Base-by-base conservation (phyloP, 129 eudicot species). In the Calendula officinalis region DNA sequence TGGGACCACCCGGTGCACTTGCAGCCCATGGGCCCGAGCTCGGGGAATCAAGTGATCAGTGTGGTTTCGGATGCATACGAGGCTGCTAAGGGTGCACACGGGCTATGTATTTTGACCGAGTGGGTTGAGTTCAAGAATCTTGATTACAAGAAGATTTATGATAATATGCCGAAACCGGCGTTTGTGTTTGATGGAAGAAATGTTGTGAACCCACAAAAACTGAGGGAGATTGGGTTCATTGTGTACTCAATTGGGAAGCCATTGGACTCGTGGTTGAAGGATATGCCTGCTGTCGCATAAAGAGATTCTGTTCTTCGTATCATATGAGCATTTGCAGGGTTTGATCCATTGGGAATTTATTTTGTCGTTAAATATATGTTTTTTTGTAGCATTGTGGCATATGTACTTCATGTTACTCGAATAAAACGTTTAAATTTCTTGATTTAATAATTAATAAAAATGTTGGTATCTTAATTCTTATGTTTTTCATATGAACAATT, bases 1-100 rank as follows among this genome's bases (percentile, higher is more conserved):
- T 87, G 95, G 90, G 95, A 87, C 72, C 95, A 84, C 46, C 91
- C 95, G 2, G 75, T 75, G 58, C 95, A 86, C 69, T 81, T 86
- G 10, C 95, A 86, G 44, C 95, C 84, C 39, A 5, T 75, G 60
- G 77, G 89, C 71, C 89, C 86, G 2, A 66, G 67, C 12, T 10
- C 84, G 0, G 67, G 69, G 46, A 85, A 81, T 72, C 76, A 81
- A 67, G 77, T 85, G 70, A 22, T 22, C 30, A 64, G 77, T 4
- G 84, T 85, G n/a, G 80, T 76, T 16, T 78, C 80, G 91, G 84
- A 85, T 34, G 84, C 81, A 6, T 85, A 85, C 4, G 87, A 78
- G 71, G 91, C 91, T 3, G 77, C 91, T 1, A 85, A 81, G 74
- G 78, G 74, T 40, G 84, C 91, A 37, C 91, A 85, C 45, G 91